Evolutionary conservation across 306 rosid species (phyloP), one percentile per base, ranked within the genome.

Genomic region (Spatholobus suberectus): DNA sequence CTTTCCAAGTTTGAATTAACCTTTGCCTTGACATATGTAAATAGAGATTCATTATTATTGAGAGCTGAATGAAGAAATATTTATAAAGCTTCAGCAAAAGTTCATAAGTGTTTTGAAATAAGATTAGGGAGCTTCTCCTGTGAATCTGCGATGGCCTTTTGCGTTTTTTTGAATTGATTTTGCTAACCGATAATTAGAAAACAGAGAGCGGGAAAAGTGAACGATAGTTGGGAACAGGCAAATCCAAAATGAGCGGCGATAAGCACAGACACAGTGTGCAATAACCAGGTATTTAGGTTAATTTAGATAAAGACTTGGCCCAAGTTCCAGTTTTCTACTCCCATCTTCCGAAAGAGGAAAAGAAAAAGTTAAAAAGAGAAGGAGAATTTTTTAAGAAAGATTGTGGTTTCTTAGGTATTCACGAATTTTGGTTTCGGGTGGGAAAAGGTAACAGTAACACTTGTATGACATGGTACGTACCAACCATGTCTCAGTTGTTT

Each of bases 341-440:
- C 21, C 13, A 47, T 73, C 27, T 62, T 44, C 59, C 57, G 27
- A 80, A 21, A 24, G 10, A 62, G 58, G 85, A 82, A 84, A 90
- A 86, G 87, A 81, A 83, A 81, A 84, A 82, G 87, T 11, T 17
- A 15, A 75, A 43, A 69, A 35, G 8, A 15, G 34, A 34, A 62
- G 27, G 11, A 11, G 9, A 51, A 10, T 12, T 41, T 24, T 76
- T 18, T 40, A 6, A 49, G 21, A 15, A 77, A 81, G 65, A 83
- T 51, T 85, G 78, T 85, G 61, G 81, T 89, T 90, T 86, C 89
- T 88, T 88, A 83, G 91, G 87, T 20, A 20, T 52, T 85, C 84
- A 85, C 80, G 73, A 84, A 41, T 18, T 52, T 69, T 70, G 38
- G 78, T 62, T 55, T 69, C 74, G 46, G 4, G 63, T 66, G 49